Evolutionary conservation across 139 green algal species (phyloP).

Genomic region (Diplosphaera chodatii): DNA sequence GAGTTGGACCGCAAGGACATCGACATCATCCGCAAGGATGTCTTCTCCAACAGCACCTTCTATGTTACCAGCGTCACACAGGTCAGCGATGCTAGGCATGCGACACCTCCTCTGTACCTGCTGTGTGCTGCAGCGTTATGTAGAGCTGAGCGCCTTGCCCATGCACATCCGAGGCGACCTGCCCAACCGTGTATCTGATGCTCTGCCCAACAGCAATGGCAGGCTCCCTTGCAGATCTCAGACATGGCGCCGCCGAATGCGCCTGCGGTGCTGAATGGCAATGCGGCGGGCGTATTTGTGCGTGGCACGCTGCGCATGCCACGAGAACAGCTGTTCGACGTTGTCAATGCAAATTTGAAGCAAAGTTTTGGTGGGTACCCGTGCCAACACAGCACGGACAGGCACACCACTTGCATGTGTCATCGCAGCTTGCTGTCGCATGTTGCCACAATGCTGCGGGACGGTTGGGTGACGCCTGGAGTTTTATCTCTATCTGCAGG

Average conservation of each 20-base stretch:
- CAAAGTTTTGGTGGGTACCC: constrained; percentile 38
- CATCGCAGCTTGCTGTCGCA: no score
- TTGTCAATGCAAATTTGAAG: constrained; percentile 32
- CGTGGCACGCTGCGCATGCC: constrained; percentile 76
- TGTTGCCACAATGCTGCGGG: no score
- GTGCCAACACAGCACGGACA: no score
- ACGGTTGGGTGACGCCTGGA: no score
- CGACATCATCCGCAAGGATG: constrained; percentile 55
- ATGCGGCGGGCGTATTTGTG: constrained; percentile 25
- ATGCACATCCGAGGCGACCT: no score
- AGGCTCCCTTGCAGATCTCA: not conserved
- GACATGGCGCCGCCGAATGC: not conserved
- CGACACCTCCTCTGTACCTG: no score
- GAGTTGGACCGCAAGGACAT: constrained; percentile 27
- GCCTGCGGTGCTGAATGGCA: not conserved
- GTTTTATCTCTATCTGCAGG: no score
- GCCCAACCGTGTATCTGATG: no score
- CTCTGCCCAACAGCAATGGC: no score
- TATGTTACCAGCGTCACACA: constrained; percentile 70
- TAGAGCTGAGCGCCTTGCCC: no score
- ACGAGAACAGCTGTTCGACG: constrained; percentile 46
- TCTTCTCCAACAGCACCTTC: constrained; percentile 72
- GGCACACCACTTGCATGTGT: no score
- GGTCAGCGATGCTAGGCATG: not conserved
- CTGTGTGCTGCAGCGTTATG: no score